Evolutionary conservation across 805 yeast species (phyloP), one percentile per base, ranked within the genome.

Genomic region (Cyberlindnera euphorbiae): DNA sequence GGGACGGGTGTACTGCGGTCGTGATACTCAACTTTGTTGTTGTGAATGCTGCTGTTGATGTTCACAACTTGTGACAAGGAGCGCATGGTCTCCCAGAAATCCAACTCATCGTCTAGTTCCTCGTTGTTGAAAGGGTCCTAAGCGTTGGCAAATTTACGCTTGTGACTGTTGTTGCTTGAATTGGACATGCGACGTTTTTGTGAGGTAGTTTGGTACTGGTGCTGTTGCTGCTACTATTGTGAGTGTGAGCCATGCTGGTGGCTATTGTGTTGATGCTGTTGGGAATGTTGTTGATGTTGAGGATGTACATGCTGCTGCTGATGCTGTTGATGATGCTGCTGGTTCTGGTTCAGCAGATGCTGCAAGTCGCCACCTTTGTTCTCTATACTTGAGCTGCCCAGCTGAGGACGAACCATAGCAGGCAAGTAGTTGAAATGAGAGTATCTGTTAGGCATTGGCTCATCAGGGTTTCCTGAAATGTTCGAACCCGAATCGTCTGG

Each of bases 361-460:
- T 61, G 54, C 17, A 76, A 44, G 45, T 73, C 75, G 12, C 70
- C 61, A 27, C 67, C 72, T 59, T 62, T 45, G 5, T 42, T 17
- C 69, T 63, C n/a, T 26, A 33, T 5, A 17, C 62, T 65, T 0
- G 84, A 77, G 1, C 85, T 77, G 16, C 68, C 79, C 29, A 82
- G 58, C 47, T 77, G 80, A 1, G 90, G 93, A 32, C 77, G 82
- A 42, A 78, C 82, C 6, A 82, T 75, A 2, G 88, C 82, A 11
- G 89, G 86, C 17, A 82, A 59, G 49, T 79, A 81, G 55, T 81
- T 82, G 64, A 82, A 82, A 62, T 82, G 93, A 32, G 79, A 79
- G 40, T 66, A 73, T 52, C 89, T 60, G 30, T 73, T 67, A 3
- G 77, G 60, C 4, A 76, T 60, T 3, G 21, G 26, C 7, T 47